A percentile compares a stretch with the other conserved stretches of the same genome.
Conservation (phyloP, 2,329 filamentous ascomycete species). For the Raffaelea albimanens region DNA sequence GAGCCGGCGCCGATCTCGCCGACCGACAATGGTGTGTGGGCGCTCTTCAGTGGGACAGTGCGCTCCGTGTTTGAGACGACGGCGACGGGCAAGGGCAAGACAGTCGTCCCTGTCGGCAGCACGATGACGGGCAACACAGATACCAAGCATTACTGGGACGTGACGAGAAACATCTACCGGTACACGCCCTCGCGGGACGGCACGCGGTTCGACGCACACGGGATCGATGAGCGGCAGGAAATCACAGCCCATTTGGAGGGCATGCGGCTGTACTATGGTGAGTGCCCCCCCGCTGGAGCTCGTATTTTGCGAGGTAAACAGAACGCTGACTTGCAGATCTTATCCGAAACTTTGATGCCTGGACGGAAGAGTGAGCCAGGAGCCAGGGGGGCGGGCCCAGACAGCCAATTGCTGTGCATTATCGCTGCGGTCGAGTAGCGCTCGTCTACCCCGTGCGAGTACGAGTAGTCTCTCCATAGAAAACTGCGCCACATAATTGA, state of each 20-base stretch:
- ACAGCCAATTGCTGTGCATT: too few relatives aligned
- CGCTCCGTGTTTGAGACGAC: slow-evolving; percentile 14
- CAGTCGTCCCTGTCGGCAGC: slow-evolving; percentile 40
- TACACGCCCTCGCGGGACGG: slow-evolving; percentile 31
- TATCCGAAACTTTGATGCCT: slow-evolving; percentile 27
- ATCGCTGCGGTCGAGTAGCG: too few relatives aligned
- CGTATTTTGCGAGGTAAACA: neutral
- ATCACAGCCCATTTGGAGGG: slow-evolving; percentile 23
- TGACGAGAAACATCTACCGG: slow-evolving; percentile 37
- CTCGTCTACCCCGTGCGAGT: too few relatives aligned
- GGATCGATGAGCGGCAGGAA: slow-evolving; percentile 27
- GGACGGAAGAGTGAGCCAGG: neutral
- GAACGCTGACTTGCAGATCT: slow-evolving; percentile 14
- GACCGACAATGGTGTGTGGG: slow-evolving; percentile 14
- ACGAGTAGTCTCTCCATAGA: too few relatives aligned
- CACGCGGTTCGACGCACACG: slow-evolving; percentile 24
- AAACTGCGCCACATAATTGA: too few relatives aligned
- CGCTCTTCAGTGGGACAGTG: slow-evolving; percentile 15
- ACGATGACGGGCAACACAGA: slow-evolving; percentile 41
- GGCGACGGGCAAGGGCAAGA: neutral
- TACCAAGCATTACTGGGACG: slow-evolving; percentile 29
- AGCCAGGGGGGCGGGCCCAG: too few relatives aligned
- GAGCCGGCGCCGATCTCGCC: slow-evolving; percentile 26
- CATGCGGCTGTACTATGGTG: slow-evolving; percentile 24
- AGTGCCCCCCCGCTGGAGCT: too few relatives aligned